These are phyloP conservation scores for Filobasidium uniguttulatum DNA, from an alignment of 1,284 basidiomycete species.

Conservation along the genomic window DNA sequence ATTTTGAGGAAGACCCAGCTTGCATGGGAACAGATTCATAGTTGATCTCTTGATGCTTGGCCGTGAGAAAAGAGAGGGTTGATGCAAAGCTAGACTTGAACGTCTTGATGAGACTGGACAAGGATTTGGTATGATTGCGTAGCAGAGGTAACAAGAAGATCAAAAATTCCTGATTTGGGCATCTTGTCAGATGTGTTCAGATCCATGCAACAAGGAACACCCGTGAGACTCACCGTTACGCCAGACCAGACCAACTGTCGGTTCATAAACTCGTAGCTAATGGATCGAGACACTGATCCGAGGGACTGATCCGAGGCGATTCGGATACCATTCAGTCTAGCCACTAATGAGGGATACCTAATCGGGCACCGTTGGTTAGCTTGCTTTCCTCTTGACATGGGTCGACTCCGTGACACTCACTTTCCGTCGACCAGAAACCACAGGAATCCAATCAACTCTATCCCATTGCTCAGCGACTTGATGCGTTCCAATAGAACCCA, in stretches of 20 bases:
- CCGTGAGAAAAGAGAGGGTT: constrained; percentile 33
- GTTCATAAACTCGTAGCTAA: constrained; percentile 98
- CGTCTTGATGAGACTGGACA: constrained; percentile 44
- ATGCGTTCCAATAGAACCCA: constrained; percentile 59
- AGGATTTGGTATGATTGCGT: constrained; percentile 41
- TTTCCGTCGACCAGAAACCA: constrained; percentile 75
- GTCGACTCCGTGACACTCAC: constrained; percentile 39
- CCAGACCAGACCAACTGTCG: constrained; percentile 99
- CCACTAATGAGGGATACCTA: constrained; percentile 74
- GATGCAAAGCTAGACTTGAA: constrained; percentile 13
- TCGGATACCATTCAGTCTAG: constrained; percentile 64
- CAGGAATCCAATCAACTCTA: constrained; percentile 59
- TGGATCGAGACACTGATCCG: constrained; percentile 52
- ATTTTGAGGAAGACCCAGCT: constrained; percentile 17
- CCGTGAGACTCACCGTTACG: constrained; percentile 58
- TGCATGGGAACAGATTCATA: constrained; percentile 8
- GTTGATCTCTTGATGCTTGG: constrained; percentile 25
- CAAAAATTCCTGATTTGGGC: constrained; percentile 67
- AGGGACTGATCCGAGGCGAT: constrained; percentile 61
- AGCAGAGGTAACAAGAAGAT: constrained; percentile 82
- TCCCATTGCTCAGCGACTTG: constrained; percentile 51
- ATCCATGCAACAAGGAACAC: constrained; percentile 3
- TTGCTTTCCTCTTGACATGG: background rate
- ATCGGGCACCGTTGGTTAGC: background rate
- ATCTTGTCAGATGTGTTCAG: too few species aligned